These are phyloP conservation scores for Plasmodium adleri DNA, from an alignment of 169 alveolate genomes.

Conservation along the genomic window DNA sequence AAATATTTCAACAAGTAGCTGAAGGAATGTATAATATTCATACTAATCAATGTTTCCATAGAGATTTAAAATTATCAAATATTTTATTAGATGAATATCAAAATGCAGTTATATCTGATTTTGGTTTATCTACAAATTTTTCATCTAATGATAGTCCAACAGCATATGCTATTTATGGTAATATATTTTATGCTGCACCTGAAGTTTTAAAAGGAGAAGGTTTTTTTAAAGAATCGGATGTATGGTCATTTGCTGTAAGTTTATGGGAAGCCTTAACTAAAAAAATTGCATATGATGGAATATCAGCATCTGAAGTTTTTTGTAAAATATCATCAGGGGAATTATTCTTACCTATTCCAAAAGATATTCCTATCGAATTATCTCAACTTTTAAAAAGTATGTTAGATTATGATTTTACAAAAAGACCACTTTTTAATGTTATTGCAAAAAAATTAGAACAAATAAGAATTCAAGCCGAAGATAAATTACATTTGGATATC, in stretches of 20 bases:
- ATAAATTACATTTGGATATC: constrained; percentile 45
- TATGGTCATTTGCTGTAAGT: constrained; percentile 83
- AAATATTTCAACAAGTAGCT: constrained; percentile 81
- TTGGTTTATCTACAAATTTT: constrained; percentile 79
- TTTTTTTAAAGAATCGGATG: constrained; percentile 82
- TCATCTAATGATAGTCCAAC: constrained; percentile 77
- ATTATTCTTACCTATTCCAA: constrained; percentile 64
- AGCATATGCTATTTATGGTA: constrained; percentile 81
- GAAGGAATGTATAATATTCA: constrained; percentile 80
- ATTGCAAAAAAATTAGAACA: constrained; percentile 45
- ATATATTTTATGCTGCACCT: constrained; percentile 83
- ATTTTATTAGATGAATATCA: constrained; percentile 51
- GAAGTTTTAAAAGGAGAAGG: constrained; percentile 84
- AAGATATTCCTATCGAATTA: constrained; percentile 47
- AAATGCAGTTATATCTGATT: constrained; percentile 81
- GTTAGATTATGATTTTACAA: constrained; percentile 66
- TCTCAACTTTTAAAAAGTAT: constrained; percentile 49
- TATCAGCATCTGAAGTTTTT: constrained; percentile 75
- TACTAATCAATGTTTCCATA: constrained; percentile 74
- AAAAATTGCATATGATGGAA: constrained; percentile 79
- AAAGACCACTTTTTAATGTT: constrained; percentile 67
- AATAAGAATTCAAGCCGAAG: constrained; percentile 37
- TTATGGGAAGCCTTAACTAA: constrained; percentile 77
- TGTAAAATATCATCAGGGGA: constrained; percentile 68
- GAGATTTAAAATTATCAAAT: constrained; percentile 62